phyloP scores from a whole-genome alignment of 75 land plant species.

The Selaginella tamariscina region DNA sequence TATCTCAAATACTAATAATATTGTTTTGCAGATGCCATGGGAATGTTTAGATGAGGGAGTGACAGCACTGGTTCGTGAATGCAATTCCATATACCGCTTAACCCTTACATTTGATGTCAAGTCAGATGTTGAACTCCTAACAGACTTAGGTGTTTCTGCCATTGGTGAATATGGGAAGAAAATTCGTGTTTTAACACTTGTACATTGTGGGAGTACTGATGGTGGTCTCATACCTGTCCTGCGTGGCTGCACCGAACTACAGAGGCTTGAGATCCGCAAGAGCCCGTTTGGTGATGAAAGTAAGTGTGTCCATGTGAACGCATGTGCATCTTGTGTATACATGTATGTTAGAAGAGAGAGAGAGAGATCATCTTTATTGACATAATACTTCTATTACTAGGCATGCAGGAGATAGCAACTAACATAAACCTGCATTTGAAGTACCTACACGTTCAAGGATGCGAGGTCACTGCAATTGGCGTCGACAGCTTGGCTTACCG shows the following conservation, averaged over 20 bases:
- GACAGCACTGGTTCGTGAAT: slow-evolving; percentile 15
- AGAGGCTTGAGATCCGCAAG: slow-evolving; percentile 21
- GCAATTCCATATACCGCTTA: slow-evolving; percentile 14
- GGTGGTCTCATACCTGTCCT: slow-evolving; percentile 14
- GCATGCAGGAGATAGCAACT: slow-evolving; percentile 16
- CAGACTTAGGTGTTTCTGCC: slow-evolving; percentile 15
- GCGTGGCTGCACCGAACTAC: slow-evolving; percentile 18
- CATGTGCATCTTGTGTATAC: neutral
- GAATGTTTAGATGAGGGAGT: slow-evolving; percentile 17
- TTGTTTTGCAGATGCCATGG: slow-evolving; percentile 14
- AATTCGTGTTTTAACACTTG: slow-evolving; percentile 16
- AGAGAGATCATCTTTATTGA: neutral
- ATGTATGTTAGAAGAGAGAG: neutral
- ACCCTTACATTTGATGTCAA: slow-evolving; percentile 16
- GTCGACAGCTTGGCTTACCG: slow-evolving; percentile 19
- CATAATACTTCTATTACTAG: slow-evolving; percentile 11
- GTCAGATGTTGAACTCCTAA: slow-evolving; percentile 12
- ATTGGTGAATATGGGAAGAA: slow-evolving; percentile 22
- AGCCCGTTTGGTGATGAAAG: slow-evolving; percentile 19
- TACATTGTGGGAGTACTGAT: slow-evolving; percentile 20
- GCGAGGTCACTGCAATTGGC: slow-evolving; percentile 14
- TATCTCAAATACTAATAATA: neutral
- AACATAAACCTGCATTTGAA: slow-evolving; percentile 15
- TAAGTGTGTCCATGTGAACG: slow-evolving; percentile 4
- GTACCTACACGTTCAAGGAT: slow-evolving; percentile 21